Conservation (phyloP, 441 rosid genomes). For the Erysimum cheiri region DNA sequence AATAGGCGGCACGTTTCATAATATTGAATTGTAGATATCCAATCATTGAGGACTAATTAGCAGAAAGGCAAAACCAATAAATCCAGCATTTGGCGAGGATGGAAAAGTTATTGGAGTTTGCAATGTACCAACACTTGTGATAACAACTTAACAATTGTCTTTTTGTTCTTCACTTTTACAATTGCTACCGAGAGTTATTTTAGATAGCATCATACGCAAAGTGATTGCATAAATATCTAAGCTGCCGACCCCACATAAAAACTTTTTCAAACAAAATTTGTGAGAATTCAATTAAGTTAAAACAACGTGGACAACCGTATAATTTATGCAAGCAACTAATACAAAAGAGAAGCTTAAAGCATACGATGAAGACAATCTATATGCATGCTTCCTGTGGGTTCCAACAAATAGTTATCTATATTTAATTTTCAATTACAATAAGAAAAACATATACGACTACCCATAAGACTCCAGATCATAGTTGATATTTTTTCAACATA, state of each 20-base stretch:
- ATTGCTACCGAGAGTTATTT: neutral
- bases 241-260: constrained; percentile 5
- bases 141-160: neutral
- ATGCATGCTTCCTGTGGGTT: neutral
- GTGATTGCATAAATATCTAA: constrained; percentile 1
- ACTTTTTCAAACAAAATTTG: neutral
- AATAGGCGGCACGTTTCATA: neutral
- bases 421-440: no score
- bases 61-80: neutral
- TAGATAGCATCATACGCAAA: neutral
- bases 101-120: neutral
- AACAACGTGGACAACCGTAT: neutral
- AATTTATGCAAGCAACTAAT: neutral
- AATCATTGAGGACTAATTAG: neutral
- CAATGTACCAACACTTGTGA: neutral
- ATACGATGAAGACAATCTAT: neutral
- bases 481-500: neutral
- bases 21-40: neutral
- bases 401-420: neutral
- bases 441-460: neutral
- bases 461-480: neutral
- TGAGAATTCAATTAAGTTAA: neutral
- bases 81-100: neutral
- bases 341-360: neutral
- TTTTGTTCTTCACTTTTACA: constrained; percentile 1